Evolutionary conservation across 305 asterid species (phyloP).

Genomic region (Solanum hybrid): DNA sequence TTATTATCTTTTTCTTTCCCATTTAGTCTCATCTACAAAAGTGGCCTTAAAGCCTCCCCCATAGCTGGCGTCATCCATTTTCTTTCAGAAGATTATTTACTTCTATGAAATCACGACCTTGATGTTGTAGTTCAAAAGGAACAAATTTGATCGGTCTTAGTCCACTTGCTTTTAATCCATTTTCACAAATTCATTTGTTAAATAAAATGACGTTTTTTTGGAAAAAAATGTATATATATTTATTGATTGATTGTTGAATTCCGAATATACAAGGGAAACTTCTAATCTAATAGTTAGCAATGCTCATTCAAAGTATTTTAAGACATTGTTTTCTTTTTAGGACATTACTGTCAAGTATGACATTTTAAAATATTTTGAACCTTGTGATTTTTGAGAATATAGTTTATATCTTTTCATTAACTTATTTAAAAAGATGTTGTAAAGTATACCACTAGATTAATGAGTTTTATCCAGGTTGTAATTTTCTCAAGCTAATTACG

Average conservation of each 20-base stretch:
- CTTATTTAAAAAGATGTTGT: neutral
- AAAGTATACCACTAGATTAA: neutral
- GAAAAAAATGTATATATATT: neutral
- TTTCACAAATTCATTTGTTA: neutral
- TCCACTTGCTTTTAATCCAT: neutral
- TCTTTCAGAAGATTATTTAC: neutral
- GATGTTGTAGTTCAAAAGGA: neutral
- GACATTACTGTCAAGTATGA: neutral
- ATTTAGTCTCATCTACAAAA: neutral
- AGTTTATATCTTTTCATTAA: neutral
- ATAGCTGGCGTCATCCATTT: neutral
- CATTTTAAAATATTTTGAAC: neutral
- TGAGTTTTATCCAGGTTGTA: neutral
- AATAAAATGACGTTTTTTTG: neutral
- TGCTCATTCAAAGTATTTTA: neutral
- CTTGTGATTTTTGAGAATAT: neutral
- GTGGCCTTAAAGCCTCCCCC: neutral
- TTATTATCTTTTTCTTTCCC: neutral
- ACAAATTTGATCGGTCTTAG: neutral
- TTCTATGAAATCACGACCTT: neutral
- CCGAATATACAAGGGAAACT: neutral
- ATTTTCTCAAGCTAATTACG: neutral
- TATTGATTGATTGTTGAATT: neutral
- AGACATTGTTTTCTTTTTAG: neutral
- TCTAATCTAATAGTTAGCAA: neutral